Evolutionary conservation across 768 basidiomycete species (phyloP).

Genomic region (Terana coerulea): DNA sequence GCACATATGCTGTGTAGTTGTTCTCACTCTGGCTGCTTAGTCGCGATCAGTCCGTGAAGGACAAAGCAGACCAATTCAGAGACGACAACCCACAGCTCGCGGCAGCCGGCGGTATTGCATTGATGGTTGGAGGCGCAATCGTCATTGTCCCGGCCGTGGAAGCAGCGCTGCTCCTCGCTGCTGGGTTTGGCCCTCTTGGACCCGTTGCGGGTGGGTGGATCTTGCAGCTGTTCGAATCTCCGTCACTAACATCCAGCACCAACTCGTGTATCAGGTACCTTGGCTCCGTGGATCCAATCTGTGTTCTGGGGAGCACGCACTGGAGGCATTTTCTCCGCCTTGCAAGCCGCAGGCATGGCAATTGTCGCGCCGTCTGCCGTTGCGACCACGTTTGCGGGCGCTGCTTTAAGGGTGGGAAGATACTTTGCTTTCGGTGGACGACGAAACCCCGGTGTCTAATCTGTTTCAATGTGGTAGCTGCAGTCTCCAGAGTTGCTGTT

Average conservation of each 20-base stretch:
- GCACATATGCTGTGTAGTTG: too few relatives aligned
- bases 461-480: too few relatives aligned
- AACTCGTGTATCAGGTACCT: background rate
- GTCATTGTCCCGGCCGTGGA: constrained; percentile 1
- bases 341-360: constrained; percentile 4
- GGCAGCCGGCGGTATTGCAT: background rate
- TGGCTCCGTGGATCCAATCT: constrained; percentile 3
- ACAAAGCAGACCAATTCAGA: background rate
- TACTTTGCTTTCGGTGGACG: background rate
- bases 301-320: constrained; percentile 5
- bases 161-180: constrained; percentile 1
- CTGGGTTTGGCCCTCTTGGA: constrained; percentile 4
- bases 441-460: background rate
- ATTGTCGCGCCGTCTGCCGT: constrained; percentile 3
- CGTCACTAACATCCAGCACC: too few relatives aligned
- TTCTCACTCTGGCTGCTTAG: too few relatives aligned
- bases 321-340: background rate
- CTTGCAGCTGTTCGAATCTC: too few relatives aligned
- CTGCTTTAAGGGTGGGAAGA: background rate
- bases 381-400: background rate
- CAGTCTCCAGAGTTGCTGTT: too few relatives aligned
- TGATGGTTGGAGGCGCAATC: constrained; percentile 1
- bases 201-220: constrained; percentile 3
- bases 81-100: background rate
- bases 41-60: background rate